A percentile compares a stretch with the other conserved stretches of the same genome.
phyloP scores from a whole-genome alignment of 441 rosid species.

The Melianthus villosus region DNA sequence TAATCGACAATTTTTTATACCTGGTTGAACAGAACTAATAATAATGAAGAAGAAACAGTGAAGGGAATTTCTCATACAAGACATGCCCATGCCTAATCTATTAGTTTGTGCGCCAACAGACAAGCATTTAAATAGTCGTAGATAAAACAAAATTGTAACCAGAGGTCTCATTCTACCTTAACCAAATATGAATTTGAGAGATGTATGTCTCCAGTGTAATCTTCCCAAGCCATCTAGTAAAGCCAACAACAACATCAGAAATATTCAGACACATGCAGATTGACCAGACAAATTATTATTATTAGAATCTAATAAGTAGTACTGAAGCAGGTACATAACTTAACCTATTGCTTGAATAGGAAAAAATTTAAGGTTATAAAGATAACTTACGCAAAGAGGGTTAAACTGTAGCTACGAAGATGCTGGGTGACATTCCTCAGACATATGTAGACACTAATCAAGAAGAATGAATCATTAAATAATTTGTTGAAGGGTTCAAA shows the following conservation, averaged over 20 bases:
- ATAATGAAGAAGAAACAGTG: too few relatives aligned
- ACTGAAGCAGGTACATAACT: background rate
- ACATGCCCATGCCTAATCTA: too few relatives aligned
- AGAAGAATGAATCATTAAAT: slow-evolving; percentile 10
- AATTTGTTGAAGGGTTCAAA: background rate
- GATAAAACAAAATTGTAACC: background rate
- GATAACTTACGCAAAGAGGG: slow-evolving; percentile 65
- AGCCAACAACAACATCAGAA: slow-evolving; percentile 9
- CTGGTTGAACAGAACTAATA: too few relatives aligned
- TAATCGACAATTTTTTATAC: too few relatives aligned
- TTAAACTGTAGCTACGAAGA: slow-evolving; percentile 51
- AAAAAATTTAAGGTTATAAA: slow-evolving; percentile 10
- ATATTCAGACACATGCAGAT: background rate
- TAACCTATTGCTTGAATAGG: background rate
- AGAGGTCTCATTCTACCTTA: slow-evolving; percentile 44
- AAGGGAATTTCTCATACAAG: too few relatives aligned
- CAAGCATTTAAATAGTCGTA: background rate
- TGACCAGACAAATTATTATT: too few relatives aligned
- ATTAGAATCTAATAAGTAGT: too few relatives aligned
- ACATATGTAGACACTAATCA: slow-evolving; percentile 77
- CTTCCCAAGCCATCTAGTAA: slow-evolving; percentile 95
- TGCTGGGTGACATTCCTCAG: slow-evolving; percentile 79
- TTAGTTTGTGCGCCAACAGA: too few relatives aligned
- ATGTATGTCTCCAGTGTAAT: slow-evolving; percentile 89
- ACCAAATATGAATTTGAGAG: slow-evolving; percentile 96